A percentile compares a stretch with the other conserved stretches of the same genome.
Evolutionary conservation across 2,329 filamentous ascomycete species (phyloP).

Genomic region (Xylaria sp.): DNA sequence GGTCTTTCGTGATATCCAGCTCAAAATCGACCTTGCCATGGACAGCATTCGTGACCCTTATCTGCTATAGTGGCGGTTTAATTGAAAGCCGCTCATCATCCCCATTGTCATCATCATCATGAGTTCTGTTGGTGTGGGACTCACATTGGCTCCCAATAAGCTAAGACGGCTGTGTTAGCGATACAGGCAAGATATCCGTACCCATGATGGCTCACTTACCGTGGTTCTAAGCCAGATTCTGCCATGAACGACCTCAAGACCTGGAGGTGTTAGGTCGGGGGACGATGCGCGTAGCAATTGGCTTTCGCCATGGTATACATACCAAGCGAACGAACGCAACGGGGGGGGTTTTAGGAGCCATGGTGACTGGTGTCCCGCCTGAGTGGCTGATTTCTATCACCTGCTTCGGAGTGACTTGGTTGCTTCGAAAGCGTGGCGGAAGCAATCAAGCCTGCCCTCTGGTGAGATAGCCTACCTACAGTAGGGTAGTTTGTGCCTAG

Average conservation of each 20-base stretch:
- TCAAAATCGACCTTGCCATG: constrained; percentile 77
- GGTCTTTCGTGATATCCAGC: constrained; percentile 73
- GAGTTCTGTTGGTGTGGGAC: constrained; percentile 17
- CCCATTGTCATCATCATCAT: too few relatives aligned
- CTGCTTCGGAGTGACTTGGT: background rate
- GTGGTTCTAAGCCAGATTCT: constrained; percentile 86
- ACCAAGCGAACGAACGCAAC: constrained; percentile 70
- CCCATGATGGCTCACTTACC: constrained; percentile 58
- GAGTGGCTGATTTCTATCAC: background rate
- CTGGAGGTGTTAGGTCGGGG: constrained; percentile 49
- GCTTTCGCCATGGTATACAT: constrained; percentile 39
- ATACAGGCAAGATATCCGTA: too few relatives aligned
- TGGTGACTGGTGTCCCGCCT: constrained; percentile 13
- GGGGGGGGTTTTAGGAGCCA: constrained; percentile 52
- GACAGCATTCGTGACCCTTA: constrained; percentile 68
- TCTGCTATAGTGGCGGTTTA: constrained; percentile 50
- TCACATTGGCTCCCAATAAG: constrained; percentile 50
- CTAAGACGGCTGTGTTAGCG: constrained; percentile 34
- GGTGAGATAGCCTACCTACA: too few relatives aligned
- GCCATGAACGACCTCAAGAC: constrained; percentile 85
- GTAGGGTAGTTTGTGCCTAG: too few relatives aligned
- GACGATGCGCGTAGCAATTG: background rate
- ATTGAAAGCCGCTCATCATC: constrained; percentile 2
- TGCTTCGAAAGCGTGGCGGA: background rate
- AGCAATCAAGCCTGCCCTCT: too few relatives aligned